Percentiles rank a stretch among this genome's conserved stretches.
Evolutionary conservation across 2,329 filamentous ascomycete genomes (phyloP).

Genomic region (Rutstroemia sp.): DNA sequence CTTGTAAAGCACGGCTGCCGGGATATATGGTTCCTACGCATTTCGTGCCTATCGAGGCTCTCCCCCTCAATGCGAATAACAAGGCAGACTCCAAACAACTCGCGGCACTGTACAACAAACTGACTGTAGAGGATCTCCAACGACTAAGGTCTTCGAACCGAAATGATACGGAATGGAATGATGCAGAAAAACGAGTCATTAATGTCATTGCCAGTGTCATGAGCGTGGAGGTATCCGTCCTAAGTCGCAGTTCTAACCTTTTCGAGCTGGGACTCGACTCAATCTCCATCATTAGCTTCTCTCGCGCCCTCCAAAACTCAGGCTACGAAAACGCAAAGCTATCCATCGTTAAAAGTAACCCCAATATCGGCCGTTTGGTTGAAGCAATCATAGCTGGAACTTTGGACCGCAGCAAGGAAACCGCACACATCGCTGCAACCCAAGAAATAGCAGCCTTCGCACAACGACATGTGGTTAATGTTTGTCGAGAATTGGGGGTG

Average conservation of each 20-base stretch:
- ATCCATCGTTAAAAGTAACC: constrained; percentile 59
- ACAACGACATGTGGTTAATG: constrained; percentile 23
- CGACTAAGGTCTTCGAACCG: constrained; percentile 36
- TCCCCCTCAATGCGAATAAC: constrained; percentile 83
- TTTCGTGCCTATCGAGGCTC: constrained; percentile 59
- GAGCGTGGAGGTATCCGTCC: constrained; percentile 30
- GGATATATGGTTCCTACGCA: constrained; percentile 90
- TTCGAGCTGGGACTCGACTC: constrained; percentile 88
- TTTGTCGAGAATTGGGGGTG: constrained; percentile 43
- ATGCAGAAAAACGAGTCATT: constrained; percentile 42
- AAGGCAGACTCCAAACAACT: constrained; percentile 74
- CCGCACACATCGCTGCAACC: constrained; percentile 29
- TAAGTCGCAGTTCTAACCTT: constrained; percentile 55
- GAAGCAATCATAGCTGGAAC: constrained; percentile 18
- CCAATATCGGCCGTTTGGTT: constrained; percentile 40
- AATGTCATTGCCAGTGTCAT: constrained; percentile 40
- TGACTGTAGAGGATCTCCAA: constrained; percentile 55
- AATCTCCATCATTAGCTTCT: constrained; percentile 69
- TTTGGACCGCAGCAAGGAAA: constrained; percentile 11
- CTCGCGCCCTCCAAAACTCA: constrained; percentile 52
- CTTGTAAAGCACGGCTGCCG: constrained; percentile 65
- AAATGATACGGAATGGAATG: constrained; percentile 28
- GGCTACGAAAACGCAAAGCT: constrained; percentile 57
- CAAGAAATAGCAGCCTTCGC: constrained; percentile 35
- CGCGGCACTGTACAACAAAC: constrained; percentile 53